A percentile compares a stretch with the other conserved stretches of the same genome.
phyloP scores from a whole-genome alignment of 257 asterid genomes.

The Ehretia macrophylla region DNA sequence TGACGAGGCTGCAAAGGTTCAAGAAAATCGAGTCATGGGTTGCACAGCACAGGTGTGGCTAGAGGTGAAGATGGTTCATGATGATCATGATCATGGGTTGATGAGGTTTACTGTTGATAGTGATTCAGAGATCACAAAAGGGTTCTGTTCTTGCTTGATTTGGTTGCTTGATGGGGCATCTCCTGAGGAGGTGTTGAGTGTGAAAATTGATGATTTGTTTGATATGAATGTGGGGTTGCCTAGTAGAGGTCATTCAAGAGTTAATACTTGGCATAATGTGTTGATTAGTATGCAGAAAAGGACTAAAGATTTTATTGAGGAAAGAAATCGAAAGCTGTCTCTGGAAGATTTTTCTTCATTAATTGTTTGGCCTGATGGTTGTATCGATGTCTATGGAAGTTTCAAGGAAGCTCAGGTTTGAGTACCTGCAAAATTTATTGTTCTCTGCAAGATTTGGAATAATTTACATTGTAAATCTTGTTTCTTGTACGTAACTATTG shows the following conservation, averaged over 20 bases:
- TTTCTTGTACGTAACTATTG: too few species aligned
- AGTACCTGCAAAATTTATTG: slow-evolving; percentile 1
- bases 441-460: too few species aligned
- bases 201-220: slow-evolving; percentile 53
- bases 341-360: slow-evolving; percentile 21
- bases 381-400: slow-evolving; percentile 20
- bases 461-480: too few species aligned
- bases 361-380: slow-evolving; percentile 10
- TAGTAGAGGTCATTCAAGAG: slow-evolving; percentile 55
- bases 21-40: slow-evolving; percentile 35
- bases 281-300: slow-evolving; percentile 65
- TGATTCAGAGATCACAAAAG: slow-evolving; percentile 79
- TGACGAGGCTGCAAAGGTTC: slow-evolving; percentile 19
- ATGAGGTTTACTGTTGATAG: slow-evolving; percentile 56
- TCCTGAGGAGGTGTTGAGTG: slow-evolving; percentile 54
- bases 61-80: slow-evolving; percentile 30
- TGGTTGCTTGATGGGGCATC: slow-evolving; percentile 70
- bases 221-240: slow-evolving; percentile 68
- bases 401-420: slow-evolving; percentile 35
- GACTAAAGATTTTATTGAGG: slow-evolving; percentile 45
- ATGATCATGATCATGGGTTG: slow-evolving; percentile 7
- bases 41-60: slow-evolving; percentile 49
- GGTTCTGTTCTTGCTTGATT: slow-evolving; percentile 72
- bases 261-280: slow-evolving; percentile 84
- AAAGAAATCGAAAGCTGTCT: slow-evolving; percentile 15